These are phyloP conservation scores for Pseudozyma thailandica DNA, from an alignment of 1,284 basidiomycete species.

Conservation along the genomic window DNA sequence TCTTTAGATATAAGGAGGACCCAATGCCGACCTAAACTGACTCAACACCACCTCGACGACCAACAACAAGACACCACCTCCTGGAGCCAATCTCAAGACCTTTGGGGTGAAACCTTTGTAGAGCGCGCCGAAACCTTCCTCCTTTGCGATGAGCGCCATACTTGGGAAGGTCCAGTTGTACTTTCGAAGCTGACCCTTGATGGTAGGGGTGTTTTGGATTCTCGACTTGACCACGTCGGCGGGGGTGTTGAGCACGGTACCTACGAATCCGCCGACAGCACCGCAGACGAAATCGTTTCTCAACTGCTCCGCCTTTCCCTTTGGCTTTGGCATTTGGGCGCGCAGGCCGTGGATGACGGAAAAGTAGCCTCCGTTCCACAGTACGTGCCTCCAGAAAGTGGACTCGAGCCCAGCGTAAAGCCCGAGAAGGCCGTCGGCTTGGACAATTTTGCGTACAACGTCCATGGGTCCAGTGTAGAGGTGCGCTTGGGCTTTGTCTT, in stretches of 20 bases:
- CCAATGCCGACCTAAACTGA: constrained; percentile 53
- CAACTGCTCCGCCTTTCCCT: constrained; percentile 75
- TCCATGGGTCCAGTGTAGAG: constrained; percentile 89
- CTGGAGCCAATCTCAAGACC: constrained; percentile 83
- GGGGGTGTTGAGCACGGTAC: constrained; percentile 81
- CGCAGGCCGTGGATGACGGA: constrained; percentile 85
- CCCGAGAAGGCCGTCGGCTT: constrained; percentile 86
- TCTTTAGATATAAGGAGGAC: constrained; percentile 59
- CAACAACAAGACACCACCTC: constrained; percentile 90
- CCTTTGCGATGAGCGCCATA: constrained; percentile 81
- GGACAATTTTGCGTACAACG: constrained; percentile 89
- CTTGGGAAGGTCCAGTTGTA: constrained; percentile 84
- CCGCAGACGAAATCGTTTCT: constrained; percentile 94
- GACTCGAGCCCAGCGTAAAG: constrained; percentile 73
- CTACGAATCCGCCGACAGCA: constrained; percentile 87
- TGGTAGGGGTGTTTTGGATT: constrained; percentile 77
- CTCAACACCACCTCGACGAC: constrained; percentile 63
- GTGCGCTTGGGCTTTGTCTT: constrained; percentile 86
- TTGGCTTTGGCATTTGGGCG: constrained; percentile 81
- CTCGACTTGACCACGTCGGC: constrained; percentile 94
- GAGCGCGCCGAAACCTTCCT: constrained; percentile 87
- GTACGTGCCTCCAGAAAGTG: constrained; percentile 60
- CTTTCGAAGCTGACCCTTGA: constrained; percentile 72
- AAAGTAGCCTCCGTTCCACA: constrained; percentile 75
- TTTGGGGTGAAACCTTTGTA: constrained; percentile 88